phyloP scores from a whole-genome alignment of 306 rosid species.

The Malus asiatica region DNA sequence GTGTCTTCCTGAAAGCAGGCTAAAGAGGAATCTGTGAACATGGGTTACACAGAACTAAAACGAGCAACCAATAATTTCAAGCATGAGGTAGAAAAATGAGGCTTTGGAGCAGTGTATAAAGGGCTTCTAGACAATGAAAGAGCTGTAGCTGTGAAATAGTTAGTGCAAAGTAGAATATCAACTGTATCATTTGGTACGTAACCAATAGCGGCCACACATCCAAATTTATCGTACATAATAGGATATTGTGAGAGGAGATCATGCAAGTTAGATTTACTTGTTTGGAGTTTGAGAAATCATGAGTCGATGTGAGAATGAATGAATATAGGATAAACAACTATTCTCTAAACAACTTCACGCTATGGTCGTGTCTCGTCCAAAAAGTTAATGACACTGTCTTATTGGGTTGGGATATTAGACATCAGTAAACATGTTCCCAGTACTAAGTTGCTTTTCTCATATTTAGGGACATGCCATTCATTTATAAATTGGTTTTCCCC shows the following conservation, averaged over 20 bases:
- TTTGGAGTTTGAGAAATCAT: not conserved
- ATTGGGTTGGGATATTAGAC: too few relatives aligned
- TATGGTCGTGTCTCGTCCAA: too few relatives aligned
- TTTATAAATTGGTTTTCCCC: not conserved
- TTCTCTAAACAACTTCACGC: too few relatives aligned
- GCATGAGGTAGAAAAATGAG: conserved; percentile 28
- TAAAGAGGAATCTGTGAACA: conserved; percentile 15
- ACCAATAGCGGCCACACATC: too few relatives aligned
- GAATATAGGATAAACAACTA: not conserved
- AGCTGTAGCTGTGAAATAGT: conserved; percentile 26
- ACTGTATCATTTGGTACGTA: too few relatives aligned
- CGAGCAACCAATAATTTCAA: conserved; percentile 20
- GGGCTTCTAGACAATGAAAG: conserved; percentile 29
- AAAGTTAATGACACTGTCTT: too few relatives aligned
- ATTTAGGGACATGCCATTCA: conserved; percentile 6
- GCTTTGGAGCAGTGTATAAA: conserved; percentile 26
- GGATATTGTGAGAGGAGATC: not conserved
- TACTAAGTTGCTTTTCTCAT: not conserved
- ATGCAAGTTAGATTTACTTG: not conserved
- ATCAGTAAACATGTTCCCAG: too few relatives aligned
- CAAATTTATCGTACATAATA: too few relatives aligned
- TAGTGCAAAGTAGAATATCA: too few relatives aligned
- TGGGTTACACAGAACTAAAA: conserved; percentile 29
- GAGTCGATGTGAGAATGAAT: not conserved
- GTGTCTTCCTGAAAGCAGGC: conserved; percentile 6